A percentile compares a stretch with the other conserved stretches of the same genome.
These are phyloP conservation scores for Ceratocystis diversiconidia DNA, from an alignment of 2,329 filamentous ascomycete genomes.

Conservation along the genomic window DNA sequence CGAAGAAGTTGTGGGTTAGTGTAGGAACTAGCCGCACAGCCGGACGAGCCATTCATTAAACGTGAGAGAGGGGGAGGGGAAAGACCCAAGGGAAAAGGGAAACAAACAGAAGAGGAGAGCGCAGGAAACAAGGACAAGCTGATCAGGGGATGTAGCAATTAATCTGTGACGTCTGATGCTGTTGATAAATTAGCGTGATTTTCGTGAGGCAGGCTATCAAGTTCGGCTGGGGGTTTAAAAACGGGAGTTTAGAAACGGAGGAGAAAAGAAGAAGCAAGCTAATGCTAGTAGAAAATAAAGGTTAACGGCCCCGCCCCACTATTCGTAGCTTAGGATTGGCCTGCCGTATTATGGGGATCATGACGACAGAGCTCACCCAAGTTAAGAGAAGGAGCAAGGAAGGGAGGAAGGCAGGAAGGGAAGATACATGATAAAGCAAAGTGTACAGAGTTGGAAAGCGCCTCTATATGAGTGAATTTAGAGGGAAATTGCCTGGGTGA, in stretches of 20 bases:
- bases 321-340: neutral
- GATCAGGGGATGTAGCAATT: neutral
- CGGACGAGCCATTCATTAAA: constrained; percentile 7
- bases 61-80: neutral
- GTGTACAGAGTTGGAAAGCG: too few relatives aligned
- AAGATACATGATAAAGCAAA: neutral
- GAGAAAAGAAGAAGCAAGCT: neutral
- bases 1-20: constrained; percentile 1
- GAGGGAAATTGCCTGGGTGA: neutral
- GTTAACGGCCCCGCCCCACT: neutral
- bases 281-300: neutral
- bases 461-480: neutral
- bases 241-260: neutral
- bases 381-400: too few relatives aligned
- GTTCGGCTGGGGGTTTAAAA: neutral
- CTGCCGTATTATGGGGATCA: neutral
- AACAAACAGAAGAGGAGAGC: neutral
- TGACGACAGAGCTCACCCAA: neutral
- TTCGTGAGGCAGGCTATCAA: neutral
- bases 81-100: neutral
- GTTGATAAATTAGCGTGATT: neutral
- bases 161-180: neutral
- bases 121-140: neutral
- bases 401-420: neutral
- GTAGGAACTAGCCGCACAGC: constrained; percentile 1